Conservation (phyloP, 2,329 filamentous ascomycete species). For the Fusarium acutatum region DNA sequence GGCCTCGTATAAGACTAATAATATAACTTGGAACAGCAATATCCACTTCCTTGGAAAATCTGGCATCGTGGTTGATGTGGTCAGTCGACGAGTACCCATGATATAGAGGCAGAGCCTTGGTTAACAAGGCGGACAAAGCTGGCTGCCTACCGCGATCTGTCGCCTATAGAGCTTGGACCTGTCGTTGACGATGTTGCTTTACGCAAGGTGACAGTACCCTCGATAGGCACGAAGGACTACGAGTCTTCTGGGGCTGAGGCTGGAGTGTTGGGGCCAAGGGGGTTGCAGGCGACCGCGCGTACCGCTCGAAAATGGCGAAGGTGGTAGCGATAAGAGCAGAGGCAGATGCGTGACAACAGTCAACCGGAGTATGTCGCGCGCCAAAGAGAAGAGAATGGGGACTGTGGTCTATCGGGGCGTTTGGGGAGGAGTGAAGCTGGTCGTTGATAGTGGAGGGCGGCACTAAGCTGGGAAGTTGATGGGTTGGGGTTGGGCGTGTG, state of each 20-base stretch:
- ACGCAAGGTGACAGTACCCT: conserved; percentile 20
- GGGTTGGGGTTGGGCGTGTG: conserved; percentile 39
- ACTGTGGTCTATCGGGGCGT: conserved; percentile 35
- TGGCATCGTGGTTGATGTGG: conserved; percentile 21
- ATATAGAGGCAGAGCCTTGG: conserved; percentile 31
- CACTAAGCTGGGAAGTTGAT: conserved; percentile 34
- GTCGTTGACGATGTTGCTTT: conserved; percentile 33
- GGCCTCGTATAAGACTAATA: conserved; percentile 25
- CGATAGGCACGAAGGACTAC: conserved; percentile 21
- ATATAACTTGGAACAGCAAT: conserved; percentile 7
- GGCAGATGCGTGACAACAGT: conserved; percentile 14
- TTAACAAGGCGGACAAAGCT: conserved; percentile 4
- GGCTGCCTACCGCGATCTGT: conserved; percentile 17
- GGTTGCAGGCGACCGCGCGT: conserved; percentile 44
- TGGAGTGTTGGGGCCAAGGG: conserved; percentile 29
- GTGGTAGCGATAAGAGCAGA: conserved; percentile 10
- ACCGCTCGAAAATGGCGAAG: conserved; percentile 42
- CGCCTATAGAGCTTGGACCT: conserved; percentile 1
- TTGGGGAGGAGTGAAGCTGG: conserved; percentile 43
- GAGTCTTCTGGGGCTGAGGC: conserved; percentile 26
- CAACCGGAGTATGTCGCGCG: conserved; percentile 21
- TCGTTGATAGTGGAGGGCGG: conserved; percentile 37
- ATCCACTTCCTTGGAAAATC: conserved; percentile 21
- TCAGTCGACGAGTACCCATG: conserved; percentile 36
- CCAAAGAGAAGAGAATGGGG: conserved; percentile 30